Conservation (phyloP, 2,329 filamentous ascomycete species). For the Talaromyces atroroseus region DNA sequence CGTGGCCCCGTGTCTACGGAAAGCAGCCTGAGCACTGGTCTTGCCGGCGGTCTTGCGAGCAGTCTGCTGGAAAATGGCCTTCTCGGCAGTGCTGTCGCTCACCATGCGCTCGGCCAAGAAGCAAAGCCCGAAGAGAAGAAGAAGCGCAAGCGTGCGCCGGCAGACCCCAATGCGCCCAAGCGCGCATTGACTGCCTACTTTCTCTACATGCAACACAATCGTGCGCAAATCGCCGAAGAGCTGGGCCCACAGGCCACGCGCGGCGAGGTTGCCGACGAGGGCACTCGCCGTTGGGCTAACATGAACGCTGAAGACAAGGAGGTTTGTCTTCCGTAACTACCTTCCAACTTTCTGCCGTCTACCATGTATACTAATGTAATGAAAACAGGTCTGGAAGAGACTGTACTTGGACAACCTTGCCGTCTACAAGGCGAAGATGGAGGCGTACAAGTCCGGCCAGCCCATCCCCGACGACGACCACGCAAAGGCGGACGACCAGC, state of each 20-base stretch:
- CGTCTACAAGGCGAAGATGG: constrained; percentile 51
- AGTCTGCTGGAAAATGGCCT: constrained; percentile 43
- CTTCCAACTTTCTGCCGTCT: background rate
- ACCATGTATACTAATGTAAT: background rate
- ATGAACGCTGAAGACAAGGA: constrained; percentile 70
- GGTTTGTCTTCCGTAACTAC: constrained; percentile 38
- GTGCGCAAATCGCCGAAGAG: constrained; percentile 73
- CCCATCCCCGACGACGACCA: constrained; percentile 40
- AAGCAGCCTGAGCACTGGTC: constrained; percentile 41
- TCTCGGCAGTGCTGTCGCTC: constrained; percentile 27
- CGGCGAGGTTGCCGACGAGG: constrained; percentile 81
- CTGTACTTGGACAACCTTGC: constrained; percentile 55
- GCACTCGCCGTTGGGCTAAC: constrained; percentile 75
- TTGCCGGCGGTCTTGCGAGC: constrained; percentile 40
- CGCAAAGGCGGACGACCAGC: constrained; percentile 37
- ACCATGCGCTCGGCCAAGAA: constrained; percentile 30
- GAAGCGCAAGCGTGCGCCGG: constrained; percentile 80
- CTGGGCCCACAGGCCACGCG: constrained; percentile 71
- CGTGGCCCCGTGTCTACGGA: constrained; percentile 50
- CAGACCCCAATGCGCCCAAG: constrained; percentile 93
- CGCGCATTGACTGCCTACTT: constrained; percentile 91
- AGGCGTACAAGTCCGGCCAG: constrained; percentile 51
- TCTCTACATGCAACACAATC: constrained; percentile 84
- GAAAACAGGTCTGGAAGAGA: constrained; percentile 48
- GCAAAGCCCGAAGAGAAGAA: constrained; percentile 60